Conservation (phyloP, 192 early-diverging fungal species). For the Backusella psychrophila region DNA sequence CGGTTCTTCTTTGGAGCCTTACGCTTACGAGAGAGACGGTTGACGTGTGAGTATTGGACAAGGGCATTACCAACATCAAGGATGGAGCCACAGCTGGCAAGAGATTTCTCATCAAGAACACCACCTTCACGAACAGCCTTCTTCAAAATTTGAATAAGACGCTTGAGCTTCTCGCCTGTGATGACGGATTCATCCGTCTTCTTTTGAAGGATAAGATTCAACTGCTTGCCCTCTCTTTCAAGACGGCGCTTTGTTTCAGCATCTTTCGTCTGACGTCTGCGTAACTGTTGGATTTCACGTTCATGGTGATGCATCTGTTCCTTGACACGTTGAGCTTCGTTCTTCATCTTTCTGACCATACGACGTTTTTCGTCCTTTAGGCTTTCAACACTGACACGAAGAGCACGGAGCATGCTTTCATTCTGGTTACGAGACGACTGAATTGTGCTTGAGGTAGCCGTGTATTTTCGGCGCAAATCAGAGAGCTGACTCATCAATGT, state of each 20-base stretch:
- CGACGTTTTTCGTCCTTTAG: slow-evolving; percentile 73
- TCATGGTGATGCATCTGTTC: slow-evolving; percentile 54
- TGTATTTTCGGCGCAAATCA: slow-evolving; percentile 51
- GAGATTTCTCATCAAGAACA: slow-evolving; percentile 19
- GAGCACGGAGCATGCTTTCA: slow-evolving; percentile 59
- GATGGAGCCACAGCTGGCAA: slow-evolving; percentile 28
- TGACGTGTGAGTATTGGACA: slow-evolving; percentile 21
- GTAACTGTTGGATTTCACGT: slow-evolving; percentile 56
- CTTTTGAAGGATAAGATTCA: slow-evolving; percentile 53
- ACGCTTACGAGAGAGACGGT: background rate
- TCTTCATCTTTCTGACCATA: slow-evolving; percentile 73
- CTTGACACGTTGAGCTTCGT: slow-evolving; percentile 58
- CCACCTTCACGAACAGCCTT: slow-evolving; percentile 30
- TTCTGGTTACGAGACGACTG: slow-evolving; percentile 47
- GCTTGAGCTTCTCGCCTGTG: slow-evolving; percentile 37
- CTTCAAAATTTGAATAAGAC: slow-evolving; percentile 47
- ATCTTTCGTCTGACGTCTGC: slow-evolving; percentile 48
- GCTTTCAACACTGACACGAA: slow-evolving; percentile 64
- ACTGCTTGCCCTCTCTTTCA: slow-evolving; percentile 47
- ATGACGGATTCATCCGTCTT: slow-evolving; percentile 49
- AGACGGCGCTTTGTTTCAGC: slow-evolving; percentile 43
- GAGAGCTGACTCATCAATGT: slow-evolving; percentile 48
- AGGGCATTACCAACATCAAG: slow-evolving; percentile 15
- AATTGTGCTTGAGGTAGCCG: slow-evolving; percentile 47
- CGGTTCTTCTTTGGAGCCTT: background rate